Evolutionary conservation across 495 filamentous ascomycete species (phyloP), one percentile per base, ranked within the genome.

Genomic region (Lepraria neglecta): DNA sequence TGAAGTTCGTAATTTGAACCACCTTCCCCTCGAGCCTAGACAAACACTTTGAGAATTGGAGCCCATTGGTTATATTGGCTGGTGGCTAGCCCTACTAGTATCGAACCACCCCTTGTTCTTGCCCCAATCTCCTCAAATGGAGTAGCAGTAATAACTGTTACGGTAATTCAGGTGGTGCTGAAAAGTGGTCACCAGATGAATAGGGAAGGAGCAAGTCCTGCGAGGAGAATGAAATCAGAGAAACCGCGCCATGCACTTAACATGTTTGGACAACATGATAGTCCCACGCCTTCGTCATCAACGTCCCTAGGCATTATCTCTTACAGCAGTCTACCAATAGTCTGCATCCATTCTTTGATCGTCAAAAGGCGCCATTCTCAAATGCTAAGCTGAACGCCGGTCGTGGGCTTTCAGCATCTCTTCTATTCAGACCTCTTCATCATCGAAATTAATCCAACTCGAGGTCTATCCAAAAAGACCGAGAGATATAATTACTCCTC

Each of bases 351-450:
- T 12, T 53, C 58, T 31, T 35, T 60, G 19, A 15, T 5, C 31
- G 21, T 60, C 42, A 46, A 30, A 52, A 45, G 50, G 10, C 3
- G 3, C 6, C 14, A 2, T 27, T 30, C 7, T 14, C 4, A 17
- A 21, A 45, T 61, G 7, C 35, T 10, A 47, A 54, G 53, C 59
- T 48, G 21, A 46, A 43, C 59, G 59, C 59, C 35, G 59, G 59
- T 42, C 59, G 59, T 38, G 38, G 2, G 21, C 44, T 43, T 4
- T 19, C 4, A 24, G 2, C n/a, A 48, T 56, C 2, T 6, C 21
- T 48, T 48, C 30, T 46, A 40, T 2, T n/a, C 12, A 55, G 14
- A 55, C 15, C 17, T 38, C 59, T 17, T 38, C 0, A 43, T 0
- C 24, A 40, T 47, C 19, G 28, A 45, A 21, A 40, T 1, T 9